Percentiles rank a stretch among this genome's conserved stretches.
Conservation (phyloP, 139 green algal genomes). For the Chlorella vulgaris region DNA sequence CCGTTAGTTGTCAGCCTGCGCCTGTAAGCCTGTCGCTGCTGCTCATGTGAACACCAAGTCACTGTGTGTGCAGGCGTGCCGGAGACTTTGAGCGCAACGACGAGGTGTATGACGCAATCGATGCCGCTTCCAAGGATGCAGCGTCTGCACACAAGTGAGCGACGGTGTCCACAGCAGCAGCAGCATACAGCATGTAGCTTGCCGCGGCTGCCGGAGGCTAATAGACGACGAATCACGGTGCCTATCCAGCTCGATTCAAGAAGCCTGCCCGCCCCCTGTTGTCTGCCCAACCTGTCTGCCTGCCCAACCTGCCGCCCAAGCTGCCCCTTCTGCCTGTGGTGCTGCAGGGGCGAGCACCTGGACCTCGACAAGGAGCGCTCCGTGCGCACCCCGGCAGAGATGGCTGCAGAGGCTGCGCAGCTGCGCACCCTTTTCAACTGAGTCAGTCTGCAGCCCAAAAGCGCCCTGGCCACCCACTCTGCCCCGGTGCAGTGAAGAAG, state of each 20-base stretch:
- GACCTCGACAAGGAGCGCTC: conserved; percentile 78
- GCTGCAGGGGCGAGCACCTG: conserved; percentile 53
- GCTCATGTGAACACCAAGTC: no score
- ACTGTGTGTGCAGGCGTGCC: background rate
- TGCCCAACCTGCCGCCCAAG: no score
- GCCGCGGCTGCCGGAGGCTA: no score
- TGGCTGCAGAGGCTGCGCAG: conserved; percentile 80
- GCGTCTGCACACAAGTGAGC: background rate
- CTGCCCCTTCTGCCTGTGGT: background rate
- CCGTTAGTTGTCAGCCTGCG: no score
- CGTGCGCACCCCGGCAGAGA: conserved; percentile 75
- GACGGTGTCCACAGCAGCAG: background rate
- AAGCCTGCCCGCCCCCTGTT: no score
- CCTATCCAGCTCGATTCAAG: no score
- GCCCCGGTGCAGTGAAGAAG: no score
- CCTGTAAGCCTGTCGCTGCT: background rate
- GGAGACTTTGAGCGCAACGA: conserved; percentile 95
- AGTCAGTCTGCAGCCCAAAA: background rate
- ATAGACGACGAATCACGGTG: no score
- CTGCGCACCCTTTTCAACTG: conserved; percentile 51
- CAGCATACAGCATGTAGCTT: background rate
- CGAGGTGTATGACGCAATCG: conserved; percentile 86
- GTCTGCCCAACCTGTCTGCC: no score
- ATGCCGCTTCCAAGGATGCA: conserved; percentile 40
- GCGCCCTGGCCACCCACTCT: no score